These are phyloP conservation scores for Tilletia caries DNA, from an alignment of 1,284 basidiomycete species.

Conservation along the genomic window DNA sequence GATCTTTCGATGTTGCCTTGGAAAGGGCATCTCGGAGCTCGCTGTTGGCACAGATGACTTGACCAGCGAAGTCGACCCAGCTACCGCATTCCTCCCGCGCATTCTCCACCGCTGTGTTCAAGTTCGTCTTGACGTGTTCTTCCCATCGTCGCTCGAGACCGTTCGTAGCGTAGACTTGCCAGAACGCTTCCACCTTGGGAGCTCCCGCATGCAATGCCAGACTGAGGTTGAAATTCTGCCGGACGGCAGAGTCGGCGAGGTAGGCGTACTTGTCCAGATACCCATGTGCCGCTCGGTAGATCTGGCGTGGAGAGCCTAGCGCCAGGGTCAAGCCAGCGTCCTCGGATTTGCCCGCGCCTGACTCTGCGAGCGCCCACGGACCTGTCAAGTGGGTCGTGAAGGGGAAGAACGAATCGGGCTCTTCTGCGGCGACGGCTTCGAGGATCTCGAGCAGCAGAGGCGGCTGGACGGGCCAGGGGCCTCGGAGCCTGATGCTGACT, in stretches of 20 bases:
- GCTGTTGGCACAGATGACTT: slow-evolving; percentile 31
- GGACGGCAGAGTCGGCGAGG: slow-evolving; percentile 8
- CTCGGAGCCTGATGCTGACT: slow-evolving; percentile 71
- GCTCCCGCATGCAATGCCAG: slow-evolving; percentile 38
- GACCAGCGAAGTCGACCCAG: slow-evolving; percentile 32
- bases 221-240: slow-evolving; percentile 33
- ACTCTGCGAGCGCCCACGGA: slow-evolving; percentile 11
- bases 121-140: slow-evolving; percentile 15
- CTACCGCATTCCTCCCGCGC: slow-evolving; percentile 26
- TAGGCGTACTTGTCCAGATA: slow-evolving; percentile 12
- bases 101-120: slow-evolving; percentile 57
- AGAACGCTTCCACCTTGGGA: slow-evolving; percentile 40
- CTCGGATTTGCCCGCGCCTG: not conserved
- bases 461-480: slow-evolving; percentile 71
- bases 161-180: slow-evolving; percentile 37
- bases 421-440: slow-evolving; percentile 59
- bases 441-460: slow-evolving; percentile 75
- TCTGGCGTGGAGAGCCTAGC: slow-evolving; percentile 5
- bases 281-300: slow-evolving; percentile 15
- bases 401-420: slow-evolving; percentile 31
- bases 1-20: not conserved
- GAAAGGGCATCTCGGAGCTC: slow-evolving; percentile 25
- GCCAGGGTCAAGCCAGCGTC: slow-evolving; percentile 5
- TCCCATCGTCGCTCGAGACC: slow-evolving; percentile 20
- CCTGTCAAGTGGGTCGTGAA: slow-evolving; percentile 28